These are phyloP conservation scores for Ascochyta koolunga DNA, from an alignment of 2,329 filamentous ascomycete genomes.

Conservation along the genomic window DNA sequence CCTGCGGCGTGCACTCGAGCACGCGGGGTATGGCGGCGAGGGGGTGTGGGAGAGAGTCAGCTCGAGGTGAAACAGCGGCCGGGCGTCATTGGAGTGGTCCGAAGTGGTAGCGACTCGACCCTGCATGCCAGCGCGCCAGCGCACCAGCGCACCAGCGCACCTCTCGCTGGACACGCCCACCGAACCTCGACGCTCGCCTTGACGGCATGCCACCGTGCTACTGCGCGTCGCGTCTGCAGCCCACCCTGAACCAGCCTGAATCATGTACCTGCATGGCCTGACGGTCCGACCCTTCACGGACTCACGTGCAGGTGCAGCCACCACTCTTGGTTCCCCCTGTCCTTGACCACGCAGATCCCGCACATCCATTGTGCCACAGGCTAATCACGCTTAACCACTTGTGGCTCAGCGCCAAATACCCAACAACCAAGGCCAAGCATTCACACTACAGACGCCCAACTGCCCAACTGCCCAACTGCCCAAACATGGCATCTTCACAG, in stretches of 20 bases:
- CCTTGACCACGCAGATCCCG: slow-evolving; percentile 3
- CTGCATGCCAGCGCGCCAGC: not conserved
- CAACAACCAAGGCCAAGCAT: too few relatives aligned
- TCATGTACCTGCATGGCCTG: not conserved
- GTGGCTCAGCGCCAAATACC: too few relatives aligned
- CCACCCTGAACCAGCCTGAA: slow-evolving; percentile 2
- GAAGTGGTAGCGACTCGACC: slow-evolving; percentile 8
- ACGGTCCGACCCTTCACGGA: slow-evolving; percentile 5
- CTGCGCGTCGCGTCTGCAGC: not conserved
- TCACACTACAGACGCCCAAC: too few relatives aligned
- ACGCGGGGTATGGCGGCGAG: slow-evolving; percentile 18
- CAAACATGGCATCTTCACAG: too few relatives aligned
- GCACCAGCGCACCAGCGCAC: not conserved
- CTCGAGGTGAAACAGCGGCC: slow-evolving; percentile 14
- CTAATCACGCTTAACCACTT: too few relatives aligned
- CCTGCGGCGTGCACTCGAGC: slow-evolving; percentile 22
- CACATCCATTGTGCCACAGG: not conserved
- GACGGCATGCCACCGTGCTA: not conserved
- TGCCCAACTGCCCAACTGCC: too few relatives aligned
- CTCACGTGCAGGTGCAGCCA: slow-evolving; percentile 9
- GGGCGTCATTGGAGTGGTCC: slow-evolving; percentile 7
- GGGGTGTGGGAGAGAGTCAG: slow-evolving; percentile 15
- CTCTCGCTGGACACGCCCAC: not conserved
- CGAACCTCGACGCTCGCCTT: not conserved
- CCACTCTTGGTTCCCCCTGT: not conserved